Evolutionary conservation across 345 rosid species (phyloP), one percentile per base, ranked within the genome.

Genomic region (Citrus mangshanensis): DNA sequence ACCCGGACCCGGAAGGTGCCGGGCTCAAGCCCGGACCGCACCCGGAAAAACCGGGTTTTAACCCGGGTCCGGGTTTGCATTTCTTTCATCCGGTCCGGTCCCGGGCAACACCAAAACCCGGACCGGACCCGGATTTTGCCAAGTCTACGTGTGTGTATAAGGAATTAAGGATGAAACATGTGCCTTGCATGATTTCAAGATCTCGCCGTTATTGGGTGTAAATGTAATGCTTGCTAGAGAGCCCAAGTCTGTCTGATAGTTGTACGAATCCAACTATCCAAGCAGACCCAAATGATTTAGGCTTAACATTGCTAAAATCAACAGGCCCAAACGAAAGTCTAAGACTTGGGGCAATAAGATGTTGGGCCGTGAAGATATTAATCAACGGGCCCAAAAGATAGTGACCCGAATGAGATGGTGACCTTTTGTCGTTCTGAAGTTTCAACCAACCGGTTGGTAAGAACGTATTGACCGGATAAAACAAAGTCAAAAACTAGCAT

Each of bases 121-220:
- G n/a, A n/a, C n/a, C n/a, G n/a, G n/a, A n/a, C n/a, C n/a, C n/a
- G n/a, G n/a, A n/a, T n/a, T n/a, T n/a, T n/a, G n/a, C n/a, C n/a
- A n/a, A n/a, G n/a, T n/a, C n/a, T n/a, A n/a, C 16, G 14, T 0
- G 3, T 46, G 4, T 13, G 18, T 3, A 12, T 0, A 13, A 46
- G 4, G 51, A 46, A 0, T 13, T 12, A 12, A 46, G 18, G 51
- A 46, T 46, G 51, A 13, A 46, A 46, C 51, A 13, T 13, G 51
- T 46, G 51, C 51, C 0, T 46, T 3, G 51, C 51, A 46, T 46
- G 1, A 46, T 46, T 46, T 46, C 18, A 13, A 46, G 18, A 12
- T 13, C 51, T 3, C 18, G 18, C 51, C 18, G 16, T 12, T 13
- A 3, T 46, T 46, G 0, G 51, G 51, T 13, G 51, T 13, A 13